Percentiles rank a stretch among this genome's conserved stretches.
Evolutionary conservation across 768 basidiomycete species (phyloP).

Genomic region (Pholiota microspora): DNA sequence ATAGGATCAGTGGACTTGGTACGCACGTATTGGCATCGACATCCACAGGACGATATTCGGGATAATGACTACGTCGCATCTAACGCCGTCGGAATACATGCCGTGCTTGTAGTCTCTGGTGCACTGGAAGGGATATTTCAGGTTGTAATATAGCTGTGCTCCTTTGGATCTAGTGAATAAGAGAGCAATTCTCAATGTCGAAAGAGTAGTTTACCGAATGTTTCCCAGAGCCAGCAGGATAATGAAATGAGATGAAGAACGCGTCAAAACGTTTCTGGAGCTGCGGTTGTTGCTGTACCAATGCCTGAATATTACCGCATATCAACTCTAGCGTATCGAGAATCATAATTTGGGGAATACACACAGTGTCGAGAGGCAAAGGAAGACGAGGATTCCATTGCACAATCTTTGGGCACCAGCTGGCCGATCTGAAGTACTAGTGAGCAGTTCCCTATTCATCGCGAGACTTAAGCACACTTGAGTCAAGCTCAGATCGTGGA

Average conservation of each 20-base stretch:
- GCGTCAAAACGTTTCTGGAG: constrained; percentile 13
- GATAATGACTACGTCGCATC: no score
- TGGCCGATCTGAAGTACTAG: neutral
- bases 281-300: constrained; percentile 20
- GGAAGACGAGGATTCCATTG: neutral
- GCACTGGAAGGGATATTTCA: no score
- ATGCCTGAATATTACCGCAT: constrained; percentile 11
- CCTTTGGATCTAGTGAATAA: neutral
- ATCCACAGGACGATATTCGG: neutral
- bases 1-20: neutral
- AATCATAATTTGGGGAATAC: neutral
- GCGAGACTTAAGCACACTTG: neutral
- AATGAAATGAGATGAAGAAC: constrained; percentile 11
- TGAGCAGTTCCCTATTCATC: neutral
- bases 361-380: neutral
- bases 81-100: no score
- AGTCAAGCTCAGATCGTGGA: no score
- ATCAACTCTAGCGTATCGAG: neutral
- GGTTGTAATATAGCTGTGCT: neutral
- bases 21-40: neutral
- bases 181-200: neutral
- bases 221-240: constrained; percentile 6
- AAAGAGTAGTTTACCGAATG: constrained; percentile 1
- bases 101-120: no score
- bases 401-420: neutral